Base-by-base conservation (phyloP, 768 basidiomycete genomes). In the Mrakia hoshinonis region DNA sequence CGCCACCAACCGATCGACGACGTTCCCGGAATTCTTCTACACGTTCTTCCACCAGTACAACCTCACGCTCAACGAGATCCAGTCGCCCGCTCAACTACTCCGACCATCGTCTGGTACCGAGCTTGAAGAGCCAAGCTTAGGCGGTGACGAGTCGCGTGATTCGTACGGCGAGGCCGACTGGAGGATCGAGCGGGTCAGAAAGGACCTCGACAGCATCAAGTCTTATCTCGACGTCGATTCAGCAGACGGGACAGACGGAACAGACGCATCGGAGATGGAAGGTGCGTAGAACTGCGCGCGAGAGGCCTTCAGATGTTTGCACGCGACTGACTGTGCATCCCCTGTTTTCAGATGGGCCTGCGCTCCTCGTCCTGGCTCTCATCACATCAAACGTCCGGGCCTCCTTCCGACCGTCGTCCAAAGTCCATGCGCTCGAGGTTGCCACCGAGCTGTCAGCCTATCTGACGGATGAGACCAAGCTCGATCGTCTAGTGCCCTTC, bases 21-120 rank as follows among this genome's bases (percentile, higher is more conserved):
- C 94, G 60, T 90, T 98, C 74, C 93, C 95, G 0, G 92, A 94
- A 76, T 87, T 86, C 38, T 98, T 98, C 80, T 97, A 96, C 80
- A 89, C 92, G 2, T 97, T 95, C 81, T 83, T 98, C 12, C 90
- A 94, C 78, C 90, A 89, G 75, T 97, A 96, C 75, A 85, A 91
- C 69, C 84, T 87, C 3, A 87, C 91, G 1, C 82, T 91, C 75
- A 89, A 89, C 77, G 89, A 92, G 73, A 81, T 86, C 15, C 82
- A 86, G 2, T 76, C 83, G 20, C 58, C 58, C 2, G 79, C 82
- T 1, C 79, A 83, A 0, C 82, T 85, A 2, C 84, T 84, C 70
- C 70, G 81, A 12, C 75, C 77, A 7, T 77, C 76, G 18, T n/a
- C 51, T 26, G 46, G 68, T 7, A 26, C 46, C 11, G 58, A 66